Evolutionary conservation across 345 rosid genomes (phyloP).

Genomic region (rapeseed (Brassica napus)): DNA sequence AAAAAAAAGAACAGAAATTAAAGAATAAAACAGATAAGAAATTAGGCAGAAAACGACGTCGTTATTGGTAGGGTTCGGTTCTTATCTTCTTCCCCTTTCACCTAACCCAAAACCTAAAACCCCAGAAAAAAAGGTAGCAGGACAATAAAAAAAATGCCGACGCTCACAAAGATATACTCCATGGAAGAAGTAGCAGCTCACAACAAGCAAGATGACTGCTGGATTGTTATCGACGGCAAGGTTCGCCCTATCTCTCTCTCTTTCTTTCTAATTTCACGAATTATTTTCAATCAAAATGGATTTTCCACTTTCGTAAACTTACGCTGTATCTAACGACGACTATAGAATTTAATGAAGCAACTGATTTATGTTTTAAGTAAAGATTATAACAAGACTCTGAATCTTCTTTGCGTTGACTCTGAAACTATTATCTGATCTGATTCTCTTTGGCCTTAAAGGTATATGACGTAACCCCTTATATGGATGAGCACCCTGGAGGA

Average conservation of each 20-base stretch:
- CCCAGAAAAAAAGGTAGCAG: not conserved
- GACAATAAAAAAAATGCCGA: conserved; percentile 56
- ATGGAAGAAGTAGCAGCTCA: conserved; percentile 79
- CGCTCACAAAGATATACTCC: conserved; percentile 63
- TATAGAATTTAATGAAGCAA: conserved; percentile 9
- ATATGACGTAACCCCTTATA: conserved; percentile 73
- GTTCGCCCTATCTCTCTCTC: conserved; percentile 34
- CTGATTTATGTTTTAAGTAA: not conserved
- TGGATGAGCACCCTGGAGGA: conserved; percentile 97
- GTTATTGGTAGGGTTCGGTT: not conserved
- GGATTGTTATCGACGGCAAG: conserved; percentile 92
- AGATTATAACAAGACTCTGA: not conserved
- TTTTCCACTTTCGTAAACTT: not conserved
- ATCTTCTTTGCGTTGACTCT: not conserved
- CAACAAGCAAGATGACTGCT: conserved; percentile 77
- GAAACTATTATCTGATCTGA: not conserved
- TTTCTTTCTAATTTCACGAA: not conserved
- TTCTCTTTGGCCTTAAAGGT: conserved; percentile 46
- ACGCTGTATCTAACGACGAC: not conserved
- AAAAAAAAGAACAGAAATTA: not conserved
- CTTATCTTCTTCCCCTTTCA: not conserved
- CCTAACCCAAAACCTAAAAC: conserved; percentile 2
- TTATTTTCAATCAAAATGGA: not conserved
- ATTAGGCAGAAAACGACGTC: not conserved
- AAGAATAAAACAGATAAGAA: not conserved